Evolutionary conservation across 2,329 filamentous ascomycete species (phyloP).

Genomic region (Pseudonectria foliicola): DNA sequence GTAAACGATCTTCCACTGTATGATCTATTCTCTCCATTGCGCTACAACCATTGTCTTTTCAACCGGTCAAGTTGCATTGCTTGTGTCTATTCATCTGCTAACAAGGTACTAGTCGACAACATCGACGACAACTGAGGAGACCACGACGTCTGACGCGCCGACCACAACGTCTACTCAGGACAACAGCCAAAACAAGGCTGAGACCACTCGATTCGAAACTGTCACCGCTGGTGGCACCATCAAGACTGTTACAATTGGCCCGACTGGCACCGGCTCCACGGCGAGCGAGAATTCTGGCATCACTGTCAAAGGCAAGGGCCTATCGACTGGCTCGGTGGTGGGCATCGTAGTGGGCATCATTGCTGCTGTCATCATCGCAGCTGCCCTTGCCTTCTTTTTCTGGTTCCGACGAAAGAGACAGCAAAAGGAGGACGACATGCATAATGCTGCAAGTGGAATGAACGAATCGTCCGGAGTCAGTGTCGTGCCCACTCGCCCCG

Average conservation of each 20-base stretch:
- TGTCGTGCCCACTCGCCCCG: conserved; percentile 32
- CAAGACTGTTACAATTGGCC: conserved; percentile 47
- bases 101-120: conserved; percentile 8
- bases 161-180: conserved; percentile 15
- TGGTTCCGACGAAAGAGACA: conserved; percentile 39
- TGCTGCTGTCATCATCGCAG: conserved; percentile 33
- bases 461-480: conserved; percentile 46
- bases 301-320: conserved; percentile 16
- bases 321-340: conserved; percentile 42
- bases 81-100: conserved; percentile 8
- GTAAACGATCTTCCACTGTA: conserved; percentile 33
- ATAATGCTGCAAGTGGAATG: conserved; percentile 39
- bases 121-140: conserved; percentile 6
- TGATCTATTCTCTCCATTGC: conserved; percentile 19
- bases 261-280: conserved; percentile 26
- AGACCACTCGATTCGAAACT: conserved; percentile 36
- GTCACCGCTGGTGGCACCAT: conserved; percentile 48
- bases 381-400: conserved; percentile 33
- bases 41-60: too few species aligned
- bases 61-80: too few species aligned
- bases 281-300: conserved; percentile 14
- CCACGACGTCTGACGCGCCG: conserved; percentile 13
- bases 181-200: conserved; percentile 11
- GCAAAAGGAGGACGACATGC: conserved; percentile 34
- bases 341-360: conserved; percentile 48